Evolutionary conservation across 2,329 filamentous ascomycete genomes (phyloP), one percentile per base, ranked within the genome.

Genomic region (Stemphylium beticola): DNA sequence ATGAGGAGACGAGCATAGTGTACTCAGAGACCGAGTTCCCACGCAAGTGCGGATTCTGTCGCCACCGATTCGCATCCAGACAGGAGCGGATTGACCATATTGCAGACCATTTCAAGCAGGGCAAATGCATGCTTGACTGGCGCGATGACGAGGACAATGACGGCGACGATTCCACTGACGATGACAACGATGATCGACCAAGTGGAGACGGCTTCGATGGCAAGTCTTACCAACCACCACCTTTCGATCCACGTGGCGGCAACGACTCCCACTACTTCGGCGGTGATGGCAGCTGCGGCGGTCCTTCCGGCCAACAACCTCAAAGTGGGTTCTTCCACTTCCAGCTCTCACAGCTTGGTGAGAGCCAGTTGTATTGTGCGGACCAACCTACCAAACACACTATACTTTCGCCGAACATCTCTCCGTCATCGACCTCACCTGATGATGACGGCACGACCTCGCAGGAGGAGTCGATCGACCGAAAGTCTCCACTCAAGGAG

Each of bases 111-210:
- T 75, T 75, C 63, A 73, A 73, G 49, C 62, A 73, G 42, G 73
- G 73, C 42, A 74, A 74, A 59, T 70, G 63, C 45, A 75, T 75
- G 72, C 66, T 74, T 32, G 71, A 74, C 57, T 75, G 72, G 73
- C 67, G 65, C 46, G 70, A 74, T 33, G 63, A 68, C 43, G 65
- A 64, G 24, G 61, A 67, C 11, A 60, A 67, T 17, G 54, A 57
- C 42, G 45, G 61, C 46, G 54, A 62, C 44, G 60, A 62, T 40
- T 68, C 69, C 33, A 62, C 69, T 46, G 62, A 66, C 38, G 65
- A 69, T 48, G 58, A 72, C 45, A 63, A 67, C 38, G 55, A 69
- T 26, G 67, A 67, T 54, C 58, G 60, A 49, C 67, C 66, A 53
- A 62, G 66, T 43, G 66, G 64, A 47, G 64, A 67, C 42, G 60